These are phyloP conservation scores for Ilex aquifolium DNA, from an alignment of 257 asterid species.

Conservation along the genomic window DNA sequence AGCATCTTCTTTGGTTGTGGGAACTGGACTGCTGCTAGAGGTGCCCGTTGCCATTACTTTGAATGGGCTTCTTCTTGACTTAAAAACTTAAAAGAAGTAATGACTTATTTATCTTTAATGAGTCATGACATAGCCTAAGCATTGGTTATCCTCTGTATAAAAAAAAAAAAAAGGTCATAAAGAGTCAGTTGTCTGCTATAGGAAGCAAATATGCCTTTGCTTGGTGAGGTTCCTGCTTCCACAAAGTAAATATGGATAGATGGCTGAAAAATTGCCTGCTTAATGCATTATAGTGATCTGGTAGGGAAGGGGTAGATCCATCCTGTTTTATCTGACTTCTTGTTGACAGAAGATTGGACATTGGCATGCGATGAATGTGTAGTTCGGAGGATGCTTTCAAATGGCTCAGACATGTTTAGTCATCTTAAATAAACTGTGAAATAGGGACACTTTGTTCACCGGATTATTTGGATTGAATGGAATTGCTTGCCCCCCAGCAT, in stretches of 20 bases:
- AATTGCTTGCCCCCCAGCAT: too few species aligned
- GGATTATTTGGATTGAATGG: too few species aligned
- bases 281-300: conserved; percentile 2
- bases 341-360: conserved; percentile 25
- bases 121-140: conserved; percentile 1
- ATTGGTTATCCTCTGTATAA: conserved; percentile 15
- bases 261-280: conserved; percentile 6
- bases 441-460: not conserved
- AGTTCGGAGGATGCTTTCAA: conserved; percentile 8
- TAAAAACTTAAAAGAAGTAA: conserved; percentile 1
- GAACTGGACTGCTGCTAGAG: conserved; percentile 77
- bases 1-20: conserved; percentile 77
- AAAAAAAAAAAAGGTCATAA: conserved; percentile 10
- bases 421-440: conserved; percentile 23
- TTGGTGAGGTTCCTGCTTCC: conserved; percentile 22
- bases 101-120: conserved; percentile 13
- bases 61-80: conserved; percentile 57
- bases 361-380: conserved; percentile 6
- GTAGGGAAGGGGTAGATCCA: conserved; percentile 3
- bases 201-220: conserved; percentile 12
- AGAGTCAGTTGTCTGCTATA: conserved; percentile 12
- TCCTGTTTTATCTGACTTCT: conserved; percentile 18
- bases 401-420: not conserved
- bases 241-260: conserved; percentile 34
- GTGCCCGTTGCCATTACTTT: conserved; percentile 79